Percentiles rank a stretch among this genome's conserved stretches.
Conservation (phyloP, 257 asterid species). For the Jaltomata sinuosa region DNA sequence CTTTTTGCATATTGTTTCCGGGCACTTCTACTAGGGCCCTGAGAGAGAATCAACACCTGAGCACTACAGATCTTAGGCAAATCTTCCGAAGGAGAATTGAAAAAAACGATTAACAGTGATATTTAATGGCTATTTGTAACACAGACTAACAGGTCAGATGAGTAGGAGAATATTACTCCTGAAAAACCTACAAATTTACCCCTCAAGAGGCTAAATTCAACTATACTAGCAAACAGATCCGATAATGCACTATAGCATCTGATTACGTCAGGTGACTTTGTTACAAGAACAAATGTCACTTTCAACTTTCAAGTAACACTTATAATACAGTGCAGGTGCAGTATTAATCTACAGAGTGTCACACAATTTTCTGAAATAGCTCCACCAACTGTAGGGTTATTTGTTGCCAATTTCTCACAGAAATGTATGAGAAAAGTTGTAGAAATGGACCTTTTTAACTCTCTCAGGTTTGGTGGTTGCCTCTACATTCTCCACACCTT, state of each 20-base stretch:
- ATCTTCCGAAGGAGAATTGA: neutral
- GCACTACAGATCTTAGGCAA: neutral
- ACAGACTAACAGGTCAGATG: neutral
- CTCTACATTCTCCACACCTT: neutral
- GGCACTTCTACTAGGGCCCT: constrained; percentile 7
- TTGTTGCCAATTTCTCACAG: neutral
- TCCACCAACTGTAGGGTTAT: neutral
- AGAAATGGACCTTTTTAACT: neutral
- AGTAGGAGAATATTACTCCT: neutral
- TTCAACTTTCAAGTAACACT: neutral
- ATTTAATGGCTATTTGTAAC: neutral
- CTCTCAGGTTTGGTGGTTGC: neutral
- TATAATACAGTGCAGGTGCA: neutral
- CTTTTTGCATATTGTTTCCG: constrained; percentile 2
- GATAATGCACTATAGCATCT: neutral
- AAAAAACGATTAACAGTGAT: neutral
- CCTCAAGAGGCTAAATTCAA: neutral
- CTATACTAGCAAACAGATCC: neutral
- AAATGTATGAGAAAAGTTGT: neutral
- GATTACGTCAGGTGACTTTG: neutral
- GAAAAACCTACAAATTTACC: neutral
- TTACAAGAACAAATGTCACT: neutral
- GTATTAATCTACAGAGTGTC: neutral
- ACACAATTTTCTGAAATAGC: neutral
- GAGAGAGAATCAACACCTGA: neutral